phyloP scores from a whole-genome alignment of 2,329 filamentous ascomycete genomes.

The Chrysosphaeria jannelii region DNA sequence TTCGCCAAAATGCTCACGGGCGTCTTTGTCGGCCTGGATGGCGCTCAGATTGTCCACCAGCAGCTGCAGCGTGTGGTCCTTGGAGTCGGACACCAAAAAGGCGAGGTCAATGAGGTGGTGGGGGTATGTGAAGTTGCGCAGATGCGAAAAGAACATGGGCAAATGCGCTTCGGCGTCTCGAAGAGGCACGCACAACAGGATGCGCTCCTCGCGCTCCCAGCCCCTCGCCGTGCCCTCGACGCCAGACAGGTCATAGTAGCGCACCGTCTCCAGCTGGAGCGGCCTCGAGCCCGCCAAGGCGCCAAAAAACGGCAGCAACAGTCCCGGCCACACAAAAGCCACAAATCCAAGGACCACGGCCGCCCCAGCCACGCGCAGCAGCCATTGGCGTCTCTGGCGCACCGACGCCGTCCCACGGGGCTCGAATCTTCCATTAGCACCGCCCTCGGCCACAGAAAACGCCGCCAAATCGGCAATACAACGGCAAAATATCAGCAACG shows the following conservation, averaged over 20 bases:
- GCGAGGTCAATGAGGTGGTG: slow-evolving; percentile 90
- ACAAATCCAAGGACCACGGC: slow-evolving; percentile 31
- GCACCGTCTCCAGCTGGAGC: slow-evolving; percentile 77
- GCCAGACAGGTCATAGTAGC: slow-evolving; percentile 85
- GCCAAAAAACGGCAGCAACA: slow-evolving; percentile 34
- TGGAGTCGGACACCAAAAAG: slow-evolving; percentile 90
- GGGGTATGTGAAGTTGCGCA: slow-evolving; percentile 88
- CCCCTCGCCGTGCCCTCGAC: slow-evolving; percentile 75
- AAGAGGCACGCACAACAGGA: slow-evolving; percentile 77
- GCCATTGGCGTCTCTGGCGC: slow-evolving; percentile 40
- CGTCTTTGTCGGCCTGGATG: slow-evolving; percentile 52
- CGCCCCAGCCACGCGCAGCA: slow-evolving; percentile 33
- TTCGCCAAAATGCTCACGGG: slow-evolving; percentile 66
- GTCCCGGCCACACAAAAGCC: slow-evolving; percentile 46
- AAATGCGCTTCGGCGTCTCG: slow-evolving; percentile 79
- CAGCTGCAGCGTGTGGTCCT: slow-evolving; percentile 58
- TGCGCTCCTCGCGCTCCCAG: slow-evolving; percentile 89
- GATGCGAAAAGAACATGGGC: slow-evolving; percentile 94
- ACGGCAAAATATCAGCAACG: too few species aligned
- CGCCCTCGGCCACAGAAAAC: too few species aligned
- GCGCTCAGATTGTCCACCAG: slow-evolving; percentile 46
- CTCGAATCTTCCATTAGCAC: too few species aligned
- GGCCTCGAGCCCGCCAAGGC: slow-evolving; percentile 37
- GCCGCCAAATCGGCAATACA: too few species aligned
- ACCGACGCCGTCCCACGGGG: too few species aligned